These are phyloP conservation scores for Ambrosiella xylebori DNA, from an alignment of 2,329 filamentous ascomycete genomes.

Conservation along the genomic window DNA sequence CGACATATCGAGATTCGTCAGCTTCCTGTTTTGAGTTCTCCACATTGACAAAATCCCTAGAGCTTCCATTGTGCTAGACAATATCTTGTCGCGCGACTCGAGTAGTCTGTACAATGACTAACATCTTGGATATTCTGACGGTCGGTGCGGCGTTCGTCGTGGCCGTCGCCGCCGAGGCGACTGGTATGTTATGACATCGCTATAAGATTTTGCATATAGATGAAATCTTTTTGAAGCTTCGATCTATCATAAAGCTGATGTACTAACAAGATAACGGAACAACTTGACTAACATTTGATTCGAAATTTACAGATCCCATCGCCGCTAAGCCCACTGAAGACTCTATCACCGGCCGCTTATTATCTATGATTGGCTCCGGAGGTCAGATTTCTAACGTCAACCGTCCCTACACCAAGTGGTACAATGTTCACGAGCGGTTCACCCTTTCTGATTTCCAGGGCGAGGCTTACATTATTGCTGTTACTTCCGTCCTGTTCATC, in stretches of 20 bases:
- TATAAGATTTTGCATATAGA: neutral
- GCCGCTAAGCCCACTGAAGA: conserved; percentile 5
- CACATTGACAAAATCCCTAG: neutral
- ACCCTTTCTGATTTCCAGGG: conserved; percentile 68
- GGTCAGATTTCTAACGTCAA: conserved; percentile 27
- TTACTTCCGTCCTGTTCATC: conserved; percentile 56
- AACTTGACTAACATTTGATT: neutral
- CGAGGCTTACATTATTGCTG: conserved; percentile 64
- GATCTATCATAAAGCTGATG: too few relatives aligned
- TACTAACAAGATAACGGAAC: neutral
- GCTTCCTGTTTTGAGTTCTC: neutral
- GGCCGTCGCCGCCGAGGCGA: conserved; percentile 9
- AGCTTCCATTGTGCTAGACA: neutral
- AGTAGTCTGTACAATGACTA: conserved; percentile 7
- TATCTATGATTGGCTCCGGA: conserved; percentile 8
- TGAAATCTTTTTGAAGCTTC: neutral
- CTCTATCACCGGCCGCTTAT: conserved; percentile 3
- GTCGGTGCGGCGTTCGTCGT: conserved; percentile 9
- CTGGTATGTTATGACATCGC: conserved; percentile 3
- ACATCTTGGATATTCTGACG: conserved; percentile 9
- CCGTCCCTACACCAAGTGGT: conserved; percentile 81
- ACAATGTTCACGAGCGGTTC: conserved; percentile 86
- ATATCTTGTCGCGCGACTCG: neutral
- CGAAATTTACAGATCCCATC: neutral
- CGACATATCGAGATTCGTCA: neutral